A percentile compares a stretch with the other conserved stretches of the same genome.
Evolutionary conservation across 495 filamentous ascomycete genomes (phyloP).

Genomic region (Bacidia rubella): DNA sequence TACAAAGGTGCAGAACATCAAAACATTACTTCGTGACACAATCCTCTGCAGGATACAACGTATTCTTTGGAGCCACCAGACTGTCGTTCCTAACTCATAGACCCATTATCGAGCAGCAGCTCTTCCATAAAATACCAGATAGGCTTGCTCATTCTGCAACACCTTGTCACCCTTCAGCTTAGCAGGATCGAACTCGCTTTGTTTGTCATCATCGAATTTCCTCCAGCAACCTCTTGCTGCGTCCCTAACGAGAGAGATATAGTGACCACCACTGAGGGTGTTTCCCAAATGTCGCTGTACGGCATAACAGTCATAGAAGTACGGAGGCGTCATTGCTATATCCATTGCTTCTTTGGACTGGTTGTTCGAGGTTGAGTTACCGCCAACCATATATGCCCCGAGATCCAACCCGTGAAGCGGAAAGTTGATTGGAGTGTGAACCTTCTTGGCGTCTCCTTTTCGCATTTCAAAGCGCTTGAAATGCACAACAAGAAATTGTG

Average conservation of each 20-base stretch:
- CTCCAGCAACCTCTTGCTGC: constrained; percentile 48
- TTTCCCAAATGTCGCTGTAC: constrained; percentile 55
- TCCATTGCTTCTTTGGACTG: constrained; percentile 19
- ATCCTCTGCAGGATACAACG: too few species aligned
- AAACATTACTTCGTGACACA: not conserved
- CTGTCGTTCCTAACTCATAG: not conserved
- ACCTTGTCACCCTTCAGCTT: constrained; percentile 32
- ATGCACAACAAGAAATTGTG: constrained; percentile 58
- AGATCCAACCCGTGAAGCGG: constrained; percentile 52
- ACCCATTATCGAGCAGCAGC: constrained; percentile 35
- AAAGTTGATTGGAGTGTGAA: constrained; percentile 55
- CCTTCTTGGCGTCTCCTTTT: constrained; percentile 47
- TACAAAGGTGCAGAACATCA: not conserved
- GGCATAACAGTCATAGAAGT: constrained; percentile 58
- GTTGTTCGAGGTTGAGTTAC: constrained; percentile 3
- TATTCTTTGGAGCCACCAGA: too few species aligned
- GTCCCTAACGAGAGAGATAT: constrained; percentile 52
- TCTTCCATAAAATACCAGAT: constrained; percentile 54
- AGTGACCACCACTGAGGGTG: constrained; percentile 53
- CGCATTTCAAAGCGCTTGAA: constrained; percentile 59
- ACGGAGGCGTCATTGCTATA: constrained; percentile 45
- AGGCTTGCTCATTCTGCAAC: constrained; percentile 50
- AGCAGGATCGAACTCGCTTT: constrained; percentile 43
- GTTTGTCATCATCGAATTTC: constrained; percentile 49
- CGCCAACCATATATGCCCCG: constrained; percentile 23